Evolutionary conservation across 345 rosid species (phyloP).

Genomic region (Crucihimalaya himalaica): DNA sequence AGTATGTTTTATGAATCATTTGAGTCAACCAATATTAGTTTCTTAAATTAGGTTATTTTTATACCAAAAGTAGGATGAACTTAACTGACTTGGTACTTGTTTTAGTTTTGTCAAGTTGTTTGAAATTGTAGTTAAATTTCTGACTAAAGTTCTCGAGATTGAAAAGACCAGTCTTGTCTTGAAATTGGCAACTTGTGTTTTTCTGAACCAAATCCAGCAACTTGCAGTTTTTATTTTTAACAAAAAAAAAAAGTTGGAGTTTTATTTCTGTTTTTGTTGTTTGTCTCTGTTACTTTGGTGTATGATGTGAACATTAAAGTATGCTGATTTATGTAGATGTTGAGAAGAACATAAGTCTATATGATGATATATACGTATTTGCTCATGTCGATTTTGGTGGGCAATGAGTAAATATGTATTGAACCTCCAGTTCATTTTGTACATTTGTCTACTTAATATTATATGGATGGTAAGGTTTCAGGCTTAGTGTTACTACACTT

Average conservation of each 20-base stretch:
- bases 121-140: conserved; percentile 14
- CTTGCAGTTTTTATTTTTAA: conserved; percentile 27
- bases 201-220: conserved; percentile 27
- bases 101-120: conserved; percentile 16
- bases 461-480: not conserved
- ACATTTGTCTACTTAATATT: not conserved
- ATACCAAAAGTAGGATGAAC: not conserved
- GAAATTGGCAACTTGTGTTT: conserved; percentile 31
- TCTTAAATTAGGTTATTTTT: not conserved
- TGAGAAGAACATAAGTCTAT: not conserved
- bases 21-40: conserved; percentile 8
- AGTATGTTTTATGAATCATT: no score
- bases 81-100: not conserved
- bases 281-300: conserved; percentile 11
- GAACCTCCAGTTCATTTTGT: not conserved
- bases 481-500: not conserved
- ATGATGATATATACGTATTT: not conserved
- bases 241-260: not conserved
- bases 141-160: conserved; percentile 8
- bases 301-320: not conserved
- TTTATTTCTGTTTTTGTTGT: not conserved
- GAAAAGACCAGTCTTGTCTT: conserved; percentile 29
- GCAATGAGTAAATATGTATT: not conserved
- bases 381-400: not conserved
- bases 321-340: not conserved